Conservation (phyloP, 768 basidiomycete species). For the Amanita exitialis region DNA sequence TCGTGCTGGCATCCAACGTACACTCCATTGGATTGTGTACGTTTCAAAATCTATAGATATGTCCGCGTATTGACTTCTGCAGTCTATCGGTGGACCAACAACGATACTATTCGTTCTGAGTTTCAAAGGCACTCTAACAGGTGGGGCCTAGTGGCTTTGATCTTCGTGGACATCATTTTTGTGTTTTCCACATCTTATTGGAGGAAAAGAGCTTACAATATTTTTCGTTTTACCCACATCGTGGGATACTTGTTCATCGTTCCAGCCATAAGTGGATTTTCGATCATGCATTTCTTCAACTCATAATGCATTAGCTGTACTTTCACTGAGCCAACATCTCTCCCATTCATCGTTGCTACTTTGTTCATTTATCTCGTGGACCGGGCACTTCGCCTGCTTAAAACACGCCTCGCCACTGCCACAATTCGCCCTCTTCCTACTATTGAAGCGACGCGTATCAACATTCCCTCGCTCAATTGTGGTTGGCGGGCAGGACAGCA, state of each 20-base stretch:
- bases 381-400: slow-evolving; percentile 46
- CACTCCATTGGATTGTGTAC: slow-evolving; percentile 51
- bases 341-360: slow-evolving; percentile 46
- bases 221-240: slow-evolving; percentile 57
- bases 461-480: slow-evolving; percentile 46
- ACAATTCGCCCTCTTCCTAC: slow-evolving; percentile 50
- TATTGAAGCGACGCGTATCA: slow-evolving; percentile 51
- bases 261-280: slow-evolving; percentile 36
- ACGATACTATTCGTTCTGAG: slow-evolving; percentile 25
- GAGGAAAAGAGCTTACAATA: slow-evolving; percentile 48
- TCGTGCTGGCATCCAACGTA: slow-evolving; percentile 48
- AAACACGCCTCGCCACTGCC: slow-evolving; percentile 54
- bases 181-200: slow-evolving; percentile 50
- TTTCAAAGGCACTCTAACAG: slow-evolving; percentile 25
- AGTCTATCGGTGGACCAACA: slow-evolving; percentile 51
- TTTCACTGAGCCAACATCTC: slow-evolving; percentile 39
- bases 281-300: background rate
- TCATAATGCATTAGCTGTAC: slow-evolving; percentile 21
- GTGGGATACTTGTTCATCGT: slow-evolving; percentile 43
- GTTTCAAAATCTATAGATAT: slow-evolving; percentile 12
- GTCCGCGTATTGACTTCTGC: slow-evolving; percentile 2
- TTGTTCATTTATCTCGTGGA: slow-evolving; percentile 48
- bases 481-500: slow-evolving; percentile 87
- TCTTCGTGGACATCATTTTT: slow-evolving; percentile 45
- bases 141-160: slow-evolving; percentile 44